Base-by-base conservation (phyloP, 441 rosid species). In the Melastoma candidum region DNA sequence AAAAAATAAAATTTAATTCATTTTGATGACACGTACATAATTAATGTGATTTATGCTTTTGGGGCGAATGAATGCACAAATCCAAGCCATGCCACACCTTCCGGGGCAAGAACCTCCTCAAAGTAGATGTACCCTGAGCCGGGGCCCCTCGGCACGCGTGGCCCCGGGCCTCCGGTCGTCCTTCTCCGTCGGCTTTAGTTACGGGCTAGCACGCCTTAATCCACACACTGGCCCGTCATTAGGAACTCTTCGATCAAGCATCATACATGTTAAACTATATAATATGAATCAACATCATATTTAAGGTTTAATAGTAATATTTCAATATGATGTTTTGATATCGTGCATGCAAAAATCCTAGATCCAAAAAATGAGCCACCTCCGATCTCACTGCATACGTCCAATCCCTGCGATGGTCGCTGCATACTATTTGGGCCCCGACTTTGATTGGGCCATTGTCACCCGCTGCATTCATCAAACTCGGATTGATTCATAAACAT, bases 151-250 rank as follows among this genome's bases (percentile, higher is more conserved):
- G 53, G 76, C 66, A 11, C 66, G 74, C 0, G 73, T 78, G 46
- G 64, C 76, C 4, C 87, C 78, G 1, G 82, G 83, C 12, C 80
- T 56, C 87, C 87, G 77, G 17, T 78, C 77, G 50, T 78, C 87
- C 1, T 46, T 26, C 1, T 78, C 84, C 0, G 7, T 54, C 54
- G 68, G 54, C 57, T 77, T 72, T 2, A 81, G 68, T 58, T 81
- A 76, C 6, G 76, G 24, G 54, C 1, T 76, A 74, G 58, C 87
- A 81, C 17, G 76, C 45, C 0, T 67, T 1, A 76, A 69, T 12
- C 68, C 11, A 78, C 59, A 11, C 83, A 81, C 36, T 12, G 59
- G 25, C 74, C 67, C 7, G 24, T 67, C 4, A 73, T 69, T 39
- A 60, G 72, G 48, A 77, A 75, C 46, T 80, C 65, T 43, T 80